These are phyloP conservation scores for Gymnopilus dilepis DNA, from an alignment of 768 basidiomycete species.

Conservation along the genomic window DNA sequence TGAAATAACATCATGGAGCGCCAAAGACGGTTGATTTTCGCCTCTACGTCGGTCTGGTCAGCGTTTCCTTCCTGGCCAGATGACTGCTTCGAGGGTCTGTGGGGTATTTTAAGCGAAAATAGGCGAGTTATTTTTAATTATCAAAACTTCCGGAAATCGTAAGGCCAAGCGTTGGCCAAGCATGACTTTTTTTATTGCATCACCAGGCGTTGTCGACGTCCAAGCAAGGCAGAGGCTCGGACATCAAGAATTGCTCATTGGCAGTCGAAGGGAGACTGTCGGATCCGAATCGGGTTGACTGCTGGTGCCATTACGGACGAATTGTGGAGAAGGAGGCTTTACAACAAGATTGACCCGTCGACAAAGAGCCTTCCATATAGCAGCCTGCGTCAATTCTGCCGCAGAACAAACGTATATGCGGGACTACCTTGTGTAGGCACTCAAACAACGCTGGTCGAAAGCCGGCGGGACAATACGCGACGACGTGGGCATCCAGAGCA, in stretches of 20 bases:
- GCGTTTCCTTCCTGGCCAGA: background rate
- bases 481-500: too few species aligned
- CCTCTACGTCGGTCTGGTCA: slow-evolving; percentile 2
- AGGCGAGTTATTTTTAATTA: background rate
- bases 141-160: background rate
- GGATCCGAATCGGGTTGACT: background rate
- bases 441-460: too few species aligned
- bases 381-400: background rate
- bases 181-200: background rate
- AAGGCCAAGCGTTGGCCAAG: background rate
- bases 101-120: slow-evolving; percentile 3
- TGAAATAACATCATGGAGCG: background rate
- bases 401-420: background rate
- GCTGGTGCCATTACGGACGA: background rate
- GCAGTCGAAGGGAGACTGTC: background rate
- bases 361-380: background rate
- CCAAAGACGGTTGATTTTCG: slow-evolving; percentile 8
- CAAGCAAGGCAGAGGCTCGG: slow-evolving; percentile 3
- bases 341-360: background rate
- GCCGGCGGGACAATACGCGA: too few species aligned
- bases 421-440: too few species aligned
- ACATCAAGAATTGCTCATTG: background rate
- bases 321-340: slow-evolving; percentile 1
- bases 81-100: background rate
- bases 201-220: background rate